Percentiles rank a stretch among this genome's conserved stretches.
Evolutionary conservation across 2,329 filamentous ascomycete species (phyloP).

Genomic region (Moelleriella libera): DNA sequence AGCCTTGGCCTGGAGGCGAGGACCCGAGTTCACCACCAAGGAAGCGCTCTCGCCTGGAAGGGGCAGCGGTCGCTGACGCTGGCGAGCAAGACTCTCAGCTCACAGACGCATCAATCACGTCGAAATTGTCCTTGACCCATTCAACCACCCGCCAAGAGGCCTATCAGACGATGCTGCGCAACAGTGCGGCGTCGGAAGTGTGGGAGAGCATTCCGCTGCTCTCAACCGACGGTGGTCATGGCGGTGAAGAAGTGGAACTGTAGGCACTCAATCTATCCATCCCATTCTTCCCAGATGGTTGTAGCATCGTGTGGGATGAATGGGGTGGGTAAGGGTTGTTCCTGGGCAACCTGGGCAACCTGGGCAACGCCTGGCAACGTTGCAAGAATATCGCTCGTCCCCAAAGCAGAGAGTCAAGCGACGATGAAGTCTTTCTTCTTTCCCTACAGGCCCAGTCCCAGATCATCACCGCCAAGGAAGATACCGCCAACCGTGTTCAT

Average conservation of each 20-base stretch:
- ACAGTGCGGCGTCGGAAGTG: constrained; percentile 9
- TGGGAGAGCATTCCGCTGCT: constrained; percentile 19
- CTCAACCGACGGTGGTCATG: constrained; percentile 20
- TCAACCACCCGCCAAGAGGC: constrained; percentile 16
- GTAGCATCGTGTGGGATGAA: not conserved
- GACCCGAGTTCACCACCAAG: not conserved
- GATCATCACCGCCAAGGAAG: constrained; percentile 26
- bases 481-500: constrained; percentile 21
- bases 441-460: constrained; percentile 14
- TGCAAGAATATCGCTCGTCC: too few relatives aligned
- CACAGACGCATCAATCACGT: not conserved
- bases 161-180: constrained; percentile 17
- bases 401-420: not conserved
- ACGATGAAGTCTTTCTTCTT: not conserved
- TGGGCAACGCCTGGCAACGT: too few relatives aligned
- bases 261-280: constrained; percentile 5
- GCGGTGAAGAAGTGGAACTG: constrained; percentile 16
- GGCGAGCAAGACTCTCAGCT: not conserved
- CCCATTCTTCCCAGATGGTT: not conserved
- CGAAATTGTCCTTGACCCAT: constrained; percentile 1
- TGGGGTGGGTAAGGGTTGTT: not conserved
- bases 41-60: not conserved
- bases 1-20: too few relatives aligned
- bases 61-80: not conserved
- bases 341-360: not conserved